Conservation (phyloP, 805 yeast species). For the Lipomyces sp. region DNA sequence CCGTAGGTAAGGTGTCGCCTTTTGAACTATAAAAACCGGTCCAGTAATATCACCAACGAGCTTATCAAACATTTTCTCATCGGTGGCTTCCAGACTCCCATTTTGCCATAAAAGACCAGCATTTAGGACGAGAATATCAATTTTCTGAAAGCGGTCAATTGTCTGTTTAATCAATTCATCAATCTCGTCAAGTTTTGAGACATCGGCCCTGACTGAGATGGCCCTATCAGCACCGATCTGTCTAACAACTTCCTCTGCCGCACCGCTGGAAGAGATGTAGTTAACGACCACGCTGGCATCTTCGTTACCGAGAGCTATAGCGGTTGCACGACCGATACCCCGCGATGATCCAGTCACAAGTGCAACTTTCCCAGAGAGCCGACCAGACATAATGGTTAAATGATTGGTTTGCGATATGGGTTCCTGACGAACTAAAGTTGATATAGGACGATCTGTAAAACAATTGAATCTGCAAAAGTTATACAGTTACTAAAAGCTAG, state of each 20-base stretch:
- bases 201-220: slow-evolving; percentile 35
- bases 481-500: too few species aligned
- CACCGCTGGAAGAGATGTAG: slow-evolving; percentile 39
- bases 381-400: too few species aligned
- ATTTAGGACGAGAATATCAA: slow-evolving; percentile 11
- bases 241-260: slow-evolving; percentile 12
- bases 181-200: slow-evolving; percentile 44
- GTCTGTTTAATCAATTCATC: slow-evolving; percentile 40
- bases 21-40: slow-evolving; percentile 6
- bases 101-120: slow-evolving; percentile 8
- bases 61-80: slow-evolving; percentile 9
- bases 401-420: too few species aligned
- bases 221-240: slow-evolving; percentile 7
- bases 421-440: too few species aligned
- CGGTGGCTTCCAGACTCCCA: slow-evolving; percentile 1
- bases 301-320: slow-evolving; percentile 52
- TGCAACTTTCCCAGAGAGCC: slow-evolving; percentile 6
- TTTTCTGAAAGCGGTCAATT: slow-evolving; percentile 6
- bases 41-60: slow-evolving; percentile 8
- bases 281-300: slow-evolving; percentile 56
- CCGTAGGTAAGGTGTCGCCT: neutral
- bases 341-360: slow-evolving; percentile 60
- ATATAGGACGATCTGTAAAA: too few species aligned
- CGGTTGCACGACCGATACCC: slow-evolving; percentile 67
- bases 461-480: too few species aligned